These are phyloP conservation scores for Fusarium xyrophilum DNA, from an alignment of 2,329 filamentous ascomycete species.

Conservation along the genomic window DNA sequence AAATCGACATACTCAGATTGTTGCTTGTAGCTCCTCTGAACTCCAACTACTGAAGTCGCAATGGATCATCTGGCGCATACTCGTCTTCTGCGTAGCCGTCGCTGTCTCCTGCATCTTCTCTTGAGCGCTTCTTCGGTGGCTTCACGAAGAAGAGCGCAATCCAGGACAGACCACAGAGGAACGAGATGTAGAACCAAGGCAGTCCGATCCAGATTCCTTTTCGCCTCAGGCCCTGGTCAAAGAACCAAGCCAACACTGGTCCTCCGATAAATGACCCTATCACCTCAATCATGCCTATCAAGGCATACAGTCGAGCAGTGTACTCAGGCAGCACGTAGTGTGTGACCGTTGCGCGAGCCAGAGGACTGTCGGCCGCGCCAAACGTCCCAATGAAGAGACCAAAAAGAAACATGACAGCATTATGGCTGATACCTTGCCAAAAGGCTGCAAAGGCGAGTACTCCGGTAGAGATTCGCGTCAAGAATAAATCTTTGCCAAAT, in stretches of 20 bases:
- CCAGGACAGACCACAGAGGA: conserved; percentile 42
- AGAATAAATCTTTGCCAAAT: conserved; percentile 49
- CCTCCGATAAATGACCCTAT: conserved; percentile 51
- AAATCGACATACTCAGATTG: neutral
- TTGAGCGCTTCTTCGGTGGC: conserved; percentile 41
- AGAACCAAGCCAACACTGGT: conserved; percentile 50
- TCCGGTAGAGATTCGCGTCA: conserved; percentile 46
- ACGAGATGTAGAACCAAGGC: conserved; percentile 51
- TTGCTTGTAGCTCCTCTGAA: neutral
- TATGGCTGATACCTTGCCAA: conserved; percentile 46
- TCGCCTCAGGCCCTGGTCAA: conserved; percentile 46
- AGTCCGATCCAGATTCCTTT: conserved; percentile 49
- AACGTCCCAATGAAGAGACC: conserved; percentile 49
- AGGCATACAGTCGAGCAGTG: conserved; percentile 51
- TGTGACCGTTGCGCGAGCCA: conserved; percentile 51
- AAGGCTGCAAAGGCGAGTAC: conserved; percentile 45
- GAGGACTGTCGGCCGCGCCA: conserved; percentile 49
- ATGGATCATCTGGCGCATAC: conserved; percentile 36
- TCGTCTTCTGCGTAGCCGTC: conserved; percentile 33
- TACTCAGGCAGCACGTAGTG: conserved; percentile 49
- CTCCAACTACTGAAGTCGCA: conserved; percentile 32
- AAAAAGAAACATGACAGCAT: conserved; percentile 46
- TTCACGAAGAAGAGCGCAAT: conserved; percentile 45
- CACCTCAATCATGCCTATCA: conserved; percentile 51
- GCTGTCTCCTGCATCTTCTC: conserved; percentile 18